These are phyloP conservation scores for Penicillium sp. DNA, from an alignment of 2,329 filamentous ascomycete genomes.

Conservation along the genomic window DNA sequence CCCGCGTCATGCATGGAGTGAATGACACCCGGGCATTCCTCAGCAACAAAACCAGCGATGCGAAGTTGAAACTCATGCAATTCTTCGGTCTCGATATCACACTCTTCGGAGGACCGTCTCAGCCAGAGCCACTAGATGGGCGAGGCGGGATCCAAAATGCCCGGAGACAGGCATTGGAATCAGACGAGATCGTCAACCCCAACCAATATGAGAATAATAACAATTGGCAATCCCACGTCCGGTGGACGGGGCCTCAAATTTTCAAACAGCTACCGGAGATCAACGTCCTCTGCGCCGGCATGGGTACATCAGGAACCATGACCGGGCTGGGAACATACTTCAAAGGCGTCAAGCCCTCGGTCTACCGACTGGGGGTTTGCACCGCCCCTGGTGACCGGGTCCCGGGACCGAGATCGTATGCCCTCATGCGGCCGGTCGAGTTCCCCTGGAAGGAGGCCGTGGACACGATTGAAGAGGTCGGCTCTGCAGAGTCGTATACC, in stretches of 20 bases:
- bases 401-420: slow-evolving; percentile 59
- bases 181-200: slow-evolving; percentile 52
- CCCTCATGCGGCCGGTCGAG: slow-evolving; percentile 51
- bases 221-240: slow-evolving; percentile 50
- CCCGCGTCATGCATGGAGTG: slow-evolving; percentile 54
- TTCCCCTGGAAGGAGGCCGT: slow-evolving; percentile 62
- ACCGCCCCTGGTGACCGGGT: slow-evolving; percentile 59
- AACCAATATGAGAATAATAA: slow-evolving; percentile 59
- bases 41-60: slow-evolving; percentile 59
- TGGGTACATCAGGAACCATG: slow-evolving; percentile 59
- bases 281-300: slow-evolving; percentile 57
- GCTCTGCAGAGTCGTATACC: slow-evolving; percentile 55
- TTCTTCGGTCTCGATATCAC: slow-evolving; percentile 62
- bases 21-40: slow-evolving; percentile 57
- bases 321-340: slow-evolving; percentile 55
- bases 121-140: slow-evolving; percentile 57
- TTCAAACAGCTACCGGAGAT: slow-evolving; percentile 58
- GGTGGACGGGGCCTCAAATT: slow-evolving; percentile 63
- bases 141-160: slow-evolving; percentile 57
- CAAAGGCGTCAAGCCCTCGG: slow-evolving; percentile 48
- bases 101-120: slow-evolving; percentile 60
- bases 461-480: slow-evolving; percentile 59
- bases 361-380: slow-evolving; percentile 50
- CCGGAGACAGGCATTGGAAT: slow-evolving; percentile 43
- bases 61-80: slow-evolving; percentile 58